These are phyloP conservation scores for Fusarium sp. DNA, from an alignment of 2,329 filamentous ascomycete species.

Conservation along the genomic window DNA sequence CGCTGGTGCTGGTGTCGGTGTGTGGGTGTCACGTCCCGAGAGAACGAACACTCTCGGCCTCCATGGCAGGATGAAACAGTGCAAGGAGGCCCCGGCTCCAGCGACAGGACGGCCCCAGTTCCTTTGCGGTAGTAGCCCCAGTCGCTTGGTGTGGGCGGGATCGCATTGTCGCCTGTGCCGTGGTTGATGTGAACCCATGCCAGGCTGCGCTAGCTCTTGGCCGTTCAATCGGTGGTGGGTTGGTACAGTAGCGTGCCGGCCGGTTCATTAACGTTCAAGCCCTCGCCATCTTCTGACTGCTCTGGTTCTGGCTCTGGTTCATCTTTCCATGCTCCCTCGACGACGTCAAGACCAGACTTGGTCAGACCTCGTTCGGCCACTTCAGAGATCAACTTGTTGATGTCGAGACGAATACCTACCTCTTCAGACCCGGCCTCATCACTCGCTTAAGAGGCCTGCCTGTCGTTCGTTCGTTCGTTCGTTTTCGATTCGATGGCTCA, in stretches of 20 bases:
- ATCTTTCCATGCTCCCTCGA: slow-evolving; percentile 3
- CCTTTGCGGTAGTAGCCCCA: slow-evolving; percentile 12
- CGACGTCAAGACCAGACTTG: slow-evolving; percentile 12
- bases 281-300: slow-evolving; percentile 16
- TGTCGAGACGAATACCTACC: slow-evolving; percentile 5
- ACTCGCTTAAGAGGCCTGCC: slow-evolving; percentile 31
- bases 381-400: slow-evolving; percentile 2
- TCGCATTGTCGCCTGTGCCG: slow-evolving; percentile 13
- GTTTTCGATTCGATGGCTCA: slow-evolving; percentile 19
- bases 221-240: slow-evolving; percentile 4
- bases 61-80: slow-evolving; percentile 26
- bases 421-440: slow-evolving; percentile 24
- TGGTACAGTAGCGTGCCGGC: slow-evolving; percentile 27
- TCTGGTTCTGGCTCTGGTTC: slow-evolving; percentile 7
- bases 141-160: slow-evolving; percentile 7
- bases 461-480: background rate
- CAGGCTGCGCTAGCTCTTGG: slow-evolving; percentile 24
- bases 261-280: slow-evolving; percentile 30
- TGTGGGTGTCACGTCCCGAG: slow-evolving; percentile 7
- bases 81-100: slow-evolving; percentile 15
- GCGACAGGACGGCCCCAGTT: slow-evolving; percentile 4
- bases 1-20: slow-evolving; percentile 14
- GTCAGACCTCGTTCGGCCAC: slow-evolving; percentile 5
- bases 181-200: slow-evolving; percentile 24
- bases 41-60: background rate